Base-by-base conservation (phyloP, 768 basidiomycete genomes). In the Trametes cingulata region DNA sequence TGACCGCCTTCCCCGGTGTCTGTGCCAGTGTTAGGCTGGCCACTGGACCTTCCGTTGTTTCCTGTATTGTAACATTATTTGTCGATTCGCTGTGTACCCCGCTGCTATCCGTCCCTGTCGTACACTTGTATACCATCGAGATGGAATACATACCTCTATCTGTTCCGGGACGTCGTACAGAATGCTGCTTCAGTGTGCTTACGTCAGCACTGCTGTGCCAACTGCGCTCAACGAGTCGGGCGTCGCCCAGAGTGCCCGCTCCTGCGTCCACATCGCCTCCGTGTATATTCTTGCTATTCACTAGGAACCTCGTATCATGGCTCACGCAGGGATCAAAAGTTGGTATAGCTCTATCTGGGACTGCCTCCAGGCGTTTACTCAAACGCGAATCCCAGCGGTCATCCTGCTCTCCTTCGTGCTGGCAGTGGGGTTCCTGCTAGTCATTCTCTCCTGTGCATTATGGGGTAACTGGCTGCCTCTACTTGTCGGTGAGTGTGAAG, bases 401-500 rank as follows among this genome's bases (percentile, higher is more conserved):
- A 95, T 98, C 68, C 81, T 98, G 53, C 87, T 99, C 46, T 95
- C 97, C 1, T 98, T 99, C 76, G 93, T 98, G 53, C 88, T 99
- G 50, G 97, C 97, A 6, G 83, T 96, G 15, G 97, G 97, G n/a
- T 99, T 99, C 78, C 78, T 99, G 58, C 85, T 98, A 70, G 92
- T 98, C 70, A 99, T 99, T 73, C 87, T 99, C 22, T 93, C 93
- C 1, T 98, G 97, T 72, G 97, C 97, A 7, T 78, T 98, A 29
- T 98, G 90, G 88, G 77, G 85, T 14, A 99, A 99, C 73, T 99
- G 97, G 97, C 80, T 98, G 20, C 97, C 97, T 35, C 80, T 99
- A 51, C 82, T 98, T 64, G 96, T 98, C 64, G 97, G 97, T 97
- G 67, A 63, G 91, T 79, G 27, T 40, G 12, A 3, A 35, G 20